phyloP scores from a whole-genome alignment of 2,329 filamentous ascomycete species.

The Stachybotrys chartarum region DNA sequence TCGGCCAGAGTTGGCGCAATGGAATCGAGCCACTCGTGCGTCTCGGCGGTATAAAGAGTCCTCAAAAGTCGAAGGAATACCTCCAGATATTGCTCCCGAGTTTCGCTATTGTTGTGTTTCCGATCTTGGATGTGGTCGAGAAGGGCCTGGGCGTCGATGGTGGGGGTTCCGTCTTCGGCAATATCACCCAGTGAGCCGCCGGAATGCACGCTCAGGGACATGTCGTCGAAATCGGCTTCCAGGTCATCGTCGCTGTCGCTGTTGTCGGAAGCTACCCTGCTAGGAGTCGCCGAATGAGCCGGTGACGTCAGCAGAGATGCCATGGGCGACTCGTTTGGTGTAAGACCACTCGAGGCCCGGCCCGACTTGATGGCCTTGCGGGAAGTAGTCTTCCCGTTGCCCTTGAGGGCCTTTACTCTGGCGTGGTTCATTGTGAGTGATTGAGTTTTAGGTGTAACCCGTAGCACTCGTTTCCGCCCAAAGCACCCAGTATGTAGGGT shows the following conservation, averaged over 20 bases:
- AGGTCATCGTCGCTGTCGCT: slow-evolving; percentile 44
- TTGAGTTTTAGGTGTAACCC: background rate
- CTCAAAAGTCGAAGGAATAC: slow-evolving; percentile 47
- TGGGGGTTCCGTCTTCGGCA: slow-evolving; percentile 60
- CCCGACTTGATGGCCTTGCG: slow-evolving; percentile 56
- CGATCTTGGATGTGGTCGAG: slow-evolving; percentile 65
- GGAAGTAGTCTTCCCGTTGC: slow-evolving; percentile 66
- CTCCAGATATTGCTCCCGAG: slow-evolving; percentile 46
- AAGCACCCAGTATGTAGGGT: background rate
- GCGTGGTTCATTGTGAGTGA: slow-evolving; percentile 49
- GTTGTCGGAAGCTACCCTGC: slow-evolving; percentile 55
- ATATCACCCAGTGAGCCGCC: slow-evolving; percentile 36
- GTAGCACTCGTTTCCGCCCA: background rate
- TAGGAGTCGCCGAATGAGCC: slow-evolving; percentile 50
- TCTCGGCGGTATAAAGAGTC: slow-evolving; percentile 18
- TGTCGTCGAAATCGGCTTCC: slow-evolving; percentile 30
- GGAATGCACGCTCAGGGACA: slow-evolving; percentile 35
- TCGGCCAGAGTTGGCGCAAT: slow-evolving; percentile 48
- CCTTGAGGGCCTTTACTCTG: slow-evolving; percentile 60
- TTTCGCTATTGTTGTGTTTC: slow-evolving; percentile 69
- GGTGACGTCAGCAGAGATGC: slow-evolving; percentile 52
- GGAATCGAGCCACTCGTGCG: slow-evolving; percentile 1
- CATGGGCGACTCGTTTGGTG: slow-evolving; percentile 50
- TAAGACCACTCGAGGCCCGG: slow-evolving; percentile 50
- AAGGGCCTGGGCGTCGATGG: slow-evolving; percentile 54